A percentile compares a stretch with the other conserved stretches of the same genome.
Conservation (phyloP, 768 basidiomycete genomes). For the Pisolithus orientalis region DNA sequence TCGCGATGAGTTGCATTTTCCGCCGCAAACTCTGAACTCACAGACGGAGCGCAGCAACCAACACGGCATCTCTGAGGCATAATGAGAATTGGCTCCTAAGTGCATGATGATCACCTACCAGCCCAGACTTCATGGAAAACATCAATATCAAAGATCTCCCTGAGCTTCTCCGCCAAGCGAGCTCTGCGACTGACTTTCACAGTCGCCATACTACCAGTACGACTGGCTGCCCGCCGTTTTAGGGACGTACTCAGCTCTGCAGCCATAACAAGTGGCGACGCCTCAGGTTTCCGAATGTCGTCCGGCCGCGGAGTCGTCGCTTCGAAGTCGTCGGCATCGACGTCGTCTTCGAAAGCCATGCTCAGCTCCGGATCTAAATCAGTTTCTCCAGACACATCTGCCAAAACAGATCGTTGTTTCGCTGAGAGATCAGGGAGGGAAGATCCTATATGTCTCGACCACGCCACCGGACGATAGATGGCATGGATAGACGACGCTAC, state of each 20-base stretch:
- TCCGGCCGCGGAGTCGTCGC: slow-evolving; percentile 37
- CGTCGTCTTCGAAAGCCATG: slow-evolving; percentile 45
- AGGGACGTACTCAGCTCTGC: slow-evolving; percentile 14
- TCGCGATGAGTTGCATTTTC: neutral
- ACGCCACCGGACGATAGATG: slow-evolving; percentile 76
- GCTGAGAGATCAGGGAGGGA: slow-evolving; percentile 12
- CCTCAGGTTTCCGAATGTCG: slow-evolving; percentile 11
- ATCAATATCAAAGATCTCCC: slow-evolving; percentile 79
- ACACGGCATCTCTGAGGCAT: slow-evolving; percentile 75
- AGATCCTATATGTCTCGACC: slow-evolving; percentile 42
- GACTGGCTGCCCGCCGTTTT: slow-evolving; percentile 26
- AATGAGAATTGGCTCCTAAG: slow-evolving; percentile 2
- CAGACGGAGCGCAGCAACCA: slow-evolving; percentile 87
- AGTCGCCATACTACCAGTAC: slow-evolving; percentile 64
- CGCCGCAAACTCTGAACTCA: slow-evolving; percentile 38
- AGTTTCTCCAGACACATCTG: slow-evolving; percentile 24
- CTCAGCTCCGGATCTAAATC: slow-evolving; percentile 29
- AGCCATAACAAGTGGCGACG: slow-evolving; percentile 4
- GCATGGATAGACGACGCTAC: slow-evolving; percentile 85
- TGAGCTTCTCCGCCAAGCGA: slow-evolving; percentile 80
- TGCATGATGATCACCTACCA: slow-evolving; percentile 39
- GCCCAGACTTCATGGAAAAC: slow-evolving; percentile 81
- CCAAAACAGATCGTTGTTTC: slow-evolving; percentile 6
- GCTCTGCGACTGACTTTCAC: slow-evolving; percentile 62
- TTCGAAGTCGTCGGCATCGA: slow-evolving; percentile 54